Evolutionary conservation across 1,284 basidiomycete species (phyloP), one percentile per base, ranked within the genome.

Genomic region (Puccinia coronata): DNA sequence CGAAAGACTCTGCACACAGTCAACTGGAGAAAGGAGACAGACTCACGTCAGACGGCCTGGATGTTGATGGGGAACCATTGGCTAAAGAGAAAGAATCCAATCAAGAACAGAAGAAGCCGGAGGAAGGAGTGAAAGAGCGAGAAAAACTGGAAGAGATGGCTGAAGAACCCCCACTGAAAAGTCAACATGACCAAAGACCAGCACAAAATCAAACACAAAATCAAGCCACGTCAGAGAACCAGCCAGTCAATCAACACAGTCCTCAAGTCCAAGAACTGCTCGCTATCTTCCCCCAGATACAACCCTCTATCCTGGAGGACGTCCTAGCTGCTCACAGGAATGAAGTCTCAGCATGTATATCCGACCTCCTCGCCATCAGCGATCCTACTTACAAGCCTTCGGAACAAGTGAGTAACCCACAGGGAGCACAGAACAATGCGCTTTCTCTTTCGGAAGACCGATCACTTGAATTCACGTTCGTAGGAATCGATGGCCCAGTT

Each of bases 241-340:
- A 72, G 70, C 53, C 51, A 39, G 2, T 23, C 63, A 41, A 67
- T 43, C 39, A 67, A 67, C n/a, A 55, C 39, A 36, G n/a, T 63
- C 73, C 78, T 31, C 41, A 80, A 63, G 57, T 80, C 4, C 51
- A 71, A 23, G 53, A 81, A 69, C 59, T 81, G 4, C 28, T 57
- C 5, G 53, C 31, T 47, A 81, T 81, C 57, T 81, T 81, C 47
- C 79, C 79, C 36, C 70, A 81, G 51, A 73, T 81, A 11, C 79
- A 73, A 65, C 59, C 59, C n/a, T 39, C 57, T 25, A 81, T 81
- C 47, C 70, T 81, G 11, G 57, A 74, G 34, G 71, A 71, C n/a
- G 69, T 80, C 28, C 49, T 81, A 18, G 79, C 70, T 11, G 71
- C 70, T 28, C 79, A 74, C 36, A 23, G 59, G 2, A 63, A 81